These are phyloP conservation scores for Penicillium freii DNA, from an alignment of 2,329 filamentous ascomycete genomes.

Conservation along the genomic window DNA sequence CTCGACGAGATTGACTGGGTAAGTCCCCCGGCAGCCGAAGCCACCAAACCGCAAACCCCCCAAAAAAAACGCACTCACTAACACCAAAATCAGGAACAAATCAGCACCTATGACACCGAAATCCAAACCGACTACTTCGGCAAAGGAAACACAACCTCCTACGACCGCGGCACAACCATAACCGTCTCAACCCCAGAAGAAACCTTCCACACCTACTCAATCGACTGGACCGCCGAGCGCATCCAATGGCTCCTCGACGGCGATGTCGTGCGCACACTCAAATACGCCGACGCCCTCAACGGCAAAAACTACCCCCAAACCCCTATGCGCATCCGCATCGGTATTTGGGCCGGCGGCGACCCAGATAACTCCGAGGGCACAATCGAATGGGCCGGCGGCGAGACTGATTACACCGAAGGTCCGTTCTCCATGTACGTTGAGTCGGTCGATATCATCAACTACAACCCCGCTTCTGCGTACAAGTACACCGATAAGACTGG, in stretches of 20 bases:
- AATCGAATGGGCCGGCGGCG: slow-evolving; percentile 68
- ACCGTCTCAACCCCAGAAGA: slow-evolving; percentile 58
- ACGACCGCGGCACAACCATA: slow-evolving; percentile 83
- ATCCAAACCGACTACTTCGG: slow-evolving; percentile 92
- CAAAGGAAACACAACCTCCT: slow-evolving; percentile 75
- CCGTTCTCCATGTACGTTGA: slow-evolving; percentile 75
- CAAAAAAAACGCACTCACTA: not conserved
- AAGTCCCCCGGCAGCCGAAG: slow-evolving; percentile 54
- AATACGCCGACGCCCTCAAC: slow-evolving; percentile 58
- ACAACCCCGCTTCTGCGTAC: slow-evolving; percentile 62
- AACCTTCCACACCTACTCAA: slow-evolving; percentile 46
- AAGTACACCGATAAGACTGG: slow-evolving; percentile 62
- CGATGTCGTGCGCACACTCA: slow-evolving; percentile 60
- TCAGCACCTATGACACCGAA: slow-evolving; percentile 37
- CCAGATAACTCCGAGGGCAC: slow-evolving; percentile 46
- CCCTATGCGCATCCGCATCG: slow-evolving; percentile 68
- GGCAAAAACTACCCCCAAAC: slow-evolving; percentile 67
- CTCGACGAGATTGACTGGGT: slow-evolving; percentile 98
- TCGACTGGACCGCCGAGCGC: slow-evolving; percentile 66
- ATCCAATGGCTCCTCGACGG: slow-evolving; percentile 67
- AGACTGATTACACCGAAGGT: slow-evolving; percentile 62
- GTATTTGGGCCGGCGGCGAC: slow-evolving; percentile 66
- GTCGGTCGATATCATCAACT: slow-evolving; percentile 57
- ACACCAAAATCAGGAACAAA: slow-evolving; percentile 31
- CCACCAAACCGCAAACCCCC: no score